These are phyloP conservation scores for Globisporangium megalacanthum DNA, from an alignment of 352 stramenopile genomes.

Conservation along the genomic window DNA sequence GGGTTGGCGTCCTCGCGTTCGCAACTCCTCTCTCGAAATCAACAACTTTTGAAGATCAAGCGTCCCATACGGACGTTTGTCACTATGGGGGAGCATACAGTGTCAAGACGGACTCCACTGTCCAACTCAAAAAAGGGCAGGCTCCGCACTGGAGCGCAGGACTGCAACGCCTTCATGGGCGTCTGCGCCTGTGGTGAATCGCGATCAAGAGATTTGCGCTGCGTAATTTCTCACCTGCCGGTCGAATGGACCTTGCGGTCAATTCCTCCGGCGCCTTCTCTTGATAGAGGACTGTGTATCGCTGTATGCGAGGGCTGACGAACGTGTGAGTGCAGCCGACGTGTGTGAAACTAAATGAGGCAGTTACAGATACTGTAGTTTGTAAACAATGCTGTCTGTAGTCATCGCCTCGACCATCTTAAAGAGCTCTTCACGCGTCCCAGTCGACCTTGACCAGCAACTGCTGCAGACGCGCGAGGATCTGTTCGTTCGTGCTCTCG, in stretches of 20 bases:
- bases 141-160: constrained; percentile 1
- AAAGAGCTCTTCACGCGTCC: no score
- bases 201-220: constrained; percentile 82
- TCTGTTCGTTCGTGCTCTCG: constrained; percentile 43
- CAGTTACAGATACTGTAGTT: no score
- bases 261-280: constrained; percentile 28
- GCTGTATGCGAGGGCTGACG: neutral
- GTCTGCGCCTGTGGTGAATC: constrained; percentile 52
- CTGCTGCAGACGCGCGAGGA: constrained; percentile 31
- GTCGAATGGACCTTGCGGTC: constrained; percentile 28
- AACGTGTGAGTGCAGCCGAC: neutral
- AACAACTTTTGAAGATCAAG: neutral
- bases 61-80: constrained; percentile 5
- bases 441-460: constrained; percentile 22
- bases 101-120: neutral
- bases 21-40: no score
- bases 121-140: constrained; percentile 11
- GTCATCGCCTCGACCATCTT: neutral
- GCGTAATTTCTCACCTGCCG: constrained; percentile 60
- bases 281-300: no score
- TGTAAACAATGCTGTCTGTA: no score
- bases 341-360: no score
- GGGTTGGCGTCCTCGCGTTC: neutral
- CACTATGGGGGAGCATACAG: neutral
- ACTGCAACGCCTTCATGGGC: neutral